A percentile compares a stretch with the other conserved stretches of the same genome.
Evolutionary conservation across 805 yeast genomes (phyloP).

Genomic region (Sugiyamaella smithiae): DNA sequence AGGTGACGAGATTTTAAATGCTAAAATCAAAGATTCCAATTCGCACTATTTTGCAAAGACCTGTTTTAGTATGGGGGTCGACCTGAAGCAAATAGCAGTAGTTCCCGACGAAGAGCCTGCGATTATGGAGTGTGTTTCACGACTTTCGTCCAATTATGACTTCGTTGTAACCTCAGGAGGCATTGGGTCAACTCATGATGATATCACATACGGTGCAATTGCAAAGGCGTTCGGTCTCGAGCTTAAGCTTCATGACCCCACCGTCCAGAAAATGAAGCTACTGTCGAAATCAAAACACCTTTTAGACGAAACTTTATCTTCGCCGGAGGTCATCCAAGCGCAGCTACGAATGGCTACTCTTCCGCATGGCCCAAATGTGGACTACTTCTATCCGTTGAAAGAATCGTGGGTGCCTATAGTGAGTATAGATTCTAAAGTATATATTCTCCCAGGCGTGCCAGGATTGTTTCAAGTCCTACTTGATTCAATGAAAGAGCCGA

Average conservation of each 20-base stretch:
- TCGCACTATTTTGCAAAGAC: slow-evolving; percentile 66
- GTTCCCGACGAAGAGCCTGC: slow-evolving; percentile 75
- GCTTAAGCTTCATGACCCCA: slow-evolving; percentile 51
- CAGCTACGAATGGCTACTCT: slow-evolving; percentile 77
- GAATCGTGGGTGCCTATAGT: slow-evolving; percentile 84
- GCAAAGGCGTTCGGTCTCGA: slow-evolving; percentile 60
- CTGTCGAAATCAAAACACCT: slow-evolving; percentile 37
- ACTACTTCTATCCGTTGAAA: slow-evolving; percentile 41
- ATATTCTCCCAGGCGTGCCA: slow-evolving; percentile 83
- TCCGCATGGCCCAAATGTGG: slow-evolving; percentile 47
- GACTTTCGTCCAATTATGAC: slow-evolving; percentile 54
- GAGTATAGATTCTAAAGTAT: slow-evolving; percentile 59
- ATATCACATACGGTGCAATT: slow-evolving; percentile 75
- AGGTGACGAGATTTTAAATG: slow-evolving; percentile 87
- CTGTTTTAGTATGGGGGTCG: slow-evolving; percentile 67
- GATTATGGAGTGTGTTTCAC: slow-evolving; percentile 51
- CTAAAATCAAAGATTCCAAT: slow-evolving; percentile 78
- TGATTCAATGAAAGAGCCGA: slow-evolving; percentile 40
- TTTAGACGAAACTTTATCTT: slow-evolving; percentile 22
- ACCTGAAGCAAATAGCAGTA: slow-evolving; percentile 61
- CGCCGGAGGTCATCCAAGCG: slow-evolving; percentile 50
- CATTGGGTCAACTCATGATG: slow-evolving; percentile 90
- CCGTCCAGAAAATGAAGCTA: slow-evolving; percentile 57
- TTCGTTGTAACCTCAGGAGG: slow-evolving; percentile 69
- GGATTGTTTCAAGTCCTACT: slow-evolving; percentile 60